Percentiles rank a stretch among this genome's conserved stretches.
phyloP scores from a whole-genome alignment of 768 basidiomycete genomes.

The Neoboletus subvelutipes region DNA sequence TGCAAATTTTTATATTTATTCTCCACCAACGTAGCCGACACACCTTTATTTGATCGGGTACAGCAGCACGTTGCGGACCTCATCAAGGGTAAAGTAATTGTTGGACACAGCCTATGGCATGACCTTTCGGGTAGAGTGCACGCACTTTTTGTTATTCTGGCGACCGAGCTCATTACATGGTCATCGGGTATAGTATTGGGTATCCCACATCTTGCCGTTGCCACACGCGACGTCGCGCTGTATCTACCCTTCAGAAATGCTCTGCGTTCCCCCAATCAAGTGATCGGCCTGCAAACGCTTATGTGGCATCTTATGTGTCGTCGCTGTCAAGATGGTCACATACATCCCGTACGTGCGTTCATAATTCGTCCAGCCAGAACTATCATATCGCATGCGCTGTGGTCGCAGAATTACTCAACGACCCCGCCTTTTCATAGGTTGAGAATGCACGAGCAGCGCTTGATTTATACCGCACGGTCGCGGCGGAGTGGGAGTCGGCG shows the following conservation, averaged over 20 bases:
- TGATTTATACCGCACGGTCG: slow-evolving; percentile 55
- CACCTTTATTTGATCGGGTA: slow-evolving; percentile 57
- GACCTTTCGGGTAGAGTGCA: slow-evolving; percentile 65
- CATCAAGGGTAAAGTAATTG: slow-evolving; percentile 67
- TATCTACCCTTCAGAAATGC: slow-evolving; percentile 80
- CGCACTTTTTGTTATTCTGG: not conserved
- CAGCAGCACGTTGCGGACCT: slow-evolving; percentile 65
- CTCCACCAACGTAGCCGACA: slow-evolving; percentile 27
- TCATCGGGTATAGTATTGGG: slow-evolving; percentile 57
- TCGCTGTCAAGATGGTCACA: slow-evolving; percentile 68
- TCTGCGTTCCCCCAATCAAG: slow-evolving; percentile 61
- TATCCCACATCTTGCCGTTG: slow-evolving; percentile 74
- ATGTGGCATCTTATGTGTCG: slow-evolving; percentile 82
- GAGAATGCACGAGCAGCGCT: slow-evolving; percentile 71
- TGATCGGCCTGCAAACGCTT: slow-evolving; percentile 74
- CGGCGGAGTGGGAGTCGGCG: slow-evolving; percentile 63
- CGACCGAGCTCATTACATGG: slow-evolving; percentile 15
- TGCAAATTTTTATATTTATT: not conserved
- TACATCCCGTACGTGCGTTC: slow-evolving; percentile 61
- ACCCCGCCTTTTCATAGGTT: slow-evolving; percentile 42
- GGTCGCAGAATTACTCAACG: slow-evolving; percentile 12
- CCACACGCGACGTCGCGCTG: slow-evolving; percentile 77
- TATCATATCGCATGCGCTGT: not conserved
- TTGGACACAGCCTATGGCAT: slow-evolving; percentile 79
- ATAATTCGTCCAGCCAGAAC: not conserved